phyloP scores from a whole-genome alignment of 306 rosid genomes.

The Cyclanthera cordifolia region DNA sequence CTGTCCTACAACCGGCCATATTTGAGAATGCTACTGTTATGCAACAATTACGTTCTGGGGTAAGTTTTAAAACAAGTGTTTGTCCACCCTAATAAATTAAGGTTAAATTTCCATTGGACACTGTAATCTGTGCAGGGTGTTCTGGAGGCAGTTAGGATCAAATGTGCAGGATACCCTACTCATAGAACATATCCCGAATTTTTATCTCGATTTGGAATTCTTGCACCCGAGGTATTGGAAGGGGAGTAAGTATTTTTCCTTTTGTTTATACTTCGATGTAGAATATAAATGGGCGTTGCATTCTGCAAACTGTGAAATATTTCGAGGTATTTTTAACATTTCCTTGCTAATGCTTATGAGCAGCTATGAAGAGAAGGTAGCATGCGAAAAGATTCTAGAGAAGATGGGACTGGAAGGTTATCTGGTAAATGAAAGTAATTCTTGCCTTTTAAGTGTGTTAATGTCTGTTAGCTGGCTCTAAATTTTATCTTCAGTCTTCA shows the following conservation, averaged over 20 bases:
- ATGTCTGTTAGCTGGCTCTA: neutral
- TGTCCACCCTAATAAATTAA: neutral
- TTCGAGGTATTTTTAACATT: slow-evolving; percentile 2
- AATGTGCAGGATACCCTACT: slow-evolving; percentile 91
- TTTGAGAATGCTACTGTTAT: slow-evolving; percentile 60
- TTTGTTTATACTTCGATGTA: neutral
- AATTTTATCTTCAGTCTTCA: neutral
- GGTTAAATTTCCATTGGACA: slow-evolving; percentile 12
- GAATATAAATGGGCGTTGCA: slow-evolving; percentile 1
- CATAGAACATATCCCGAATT: slow-evolving; percentile 57
- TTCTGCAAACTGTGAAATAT: neutral
- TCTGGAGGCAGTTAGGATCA: slow-evolving; percentile 88
- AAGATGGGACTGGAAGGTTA: slow-evolving; percentile 59
- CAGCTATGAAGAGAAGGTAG: slow-evolving; percentile 57
- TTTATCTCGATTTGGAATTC: slow-evolving; percentile 44
- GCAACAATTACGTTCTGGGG: slow-evolving; percentile 80
- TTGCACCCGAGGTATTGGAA: slow-evolving; percentile 65
- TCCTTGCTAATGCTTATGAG: slow-evolving; percentile 19
- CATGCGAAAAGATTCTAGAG: slow-evolving; percentile 53
- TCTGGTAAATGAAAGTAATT: slow-evolving; percentile 45
- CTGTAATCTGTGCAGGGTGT: slow-evolving; percentile 63
- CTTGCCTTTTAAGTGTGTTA: neutral
- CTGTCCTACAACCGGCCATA: slow-evolving; percentile 39
- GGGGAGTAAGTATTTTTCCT: slow-evolving; percentile 51
- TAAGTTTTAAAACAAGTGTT: slow-evolving; percentile 36